Conservation (phyloP, 1,284 basidiomycete genomes). For the Thelephora terrestris region DNA sequence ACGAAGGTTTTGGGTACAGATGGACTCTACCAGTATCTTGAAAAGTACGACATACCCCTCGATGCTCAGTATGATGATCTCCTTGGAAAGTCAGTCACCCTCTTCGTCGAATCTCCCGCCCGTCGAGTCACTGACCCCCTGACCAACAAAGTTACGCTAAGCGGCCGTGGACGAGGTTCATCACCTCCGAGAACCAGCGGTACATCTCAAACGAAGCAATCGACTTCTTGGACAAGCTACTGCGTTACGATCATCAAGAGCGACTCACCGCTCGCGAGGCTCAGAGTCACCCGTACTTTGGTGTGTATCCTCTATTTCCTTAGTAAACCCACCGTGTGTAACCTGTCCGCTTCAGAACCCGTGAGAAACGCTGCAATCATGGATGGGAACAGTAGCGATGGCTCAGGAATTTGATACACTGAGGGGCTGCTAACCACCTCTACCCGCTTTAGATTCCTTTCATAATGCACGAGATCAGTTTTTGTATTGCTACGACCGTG, state of each 20-base stretch:
- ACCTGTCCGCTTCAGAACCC: conserved; percentile 9
- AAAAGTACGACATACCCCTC: conserved; percentile 91
- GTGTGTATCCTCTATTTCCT: conserved; percentile 30
- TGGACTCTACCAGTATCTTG: conserved; percentile 83
- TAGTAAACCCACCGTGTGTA: neutral
- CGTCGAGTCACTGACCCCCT: conserved; percentile 3
- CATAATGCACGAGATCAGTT: too few relatives aligned
- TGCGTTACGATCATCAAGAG: conserved; percentile 96
- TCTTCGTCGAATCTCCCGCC: neutral
- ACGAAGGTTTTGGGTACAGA: conserved; percentile 97
- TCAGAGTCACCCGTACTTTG: conserved; percentile 84
- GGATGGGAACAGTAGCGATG: conserved; percentile 1
- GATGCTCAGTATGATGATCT: conserved; percentile 88
- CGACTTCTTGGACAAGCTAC: conserved; percentile 91
- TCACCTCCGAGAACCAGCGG: conserved; percentile 92
- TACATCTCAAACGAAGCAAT: conserved; percentile 98
- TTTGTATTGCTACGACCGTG: too few relatives aligned
- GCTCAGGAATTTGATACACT: neutral
- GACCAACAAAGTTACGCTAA: conserved; percentile 61
- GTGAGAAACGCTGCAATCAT: conserved; percentile 13
- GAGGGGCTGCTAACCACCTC: neutral
- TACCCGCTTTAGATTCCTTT: neutral
- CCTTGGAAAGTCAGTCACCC: conserved; percentile 55
- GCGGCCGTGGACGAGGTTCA: conserved; percentile 91
- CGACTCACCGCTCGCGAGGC: conserved; percentile 90